These are phyloP conservation scores for Obelidium mucronatum DNA, from an alignment of 192 early-diverging fungal species.

Conservation along the genomic window DNA sequence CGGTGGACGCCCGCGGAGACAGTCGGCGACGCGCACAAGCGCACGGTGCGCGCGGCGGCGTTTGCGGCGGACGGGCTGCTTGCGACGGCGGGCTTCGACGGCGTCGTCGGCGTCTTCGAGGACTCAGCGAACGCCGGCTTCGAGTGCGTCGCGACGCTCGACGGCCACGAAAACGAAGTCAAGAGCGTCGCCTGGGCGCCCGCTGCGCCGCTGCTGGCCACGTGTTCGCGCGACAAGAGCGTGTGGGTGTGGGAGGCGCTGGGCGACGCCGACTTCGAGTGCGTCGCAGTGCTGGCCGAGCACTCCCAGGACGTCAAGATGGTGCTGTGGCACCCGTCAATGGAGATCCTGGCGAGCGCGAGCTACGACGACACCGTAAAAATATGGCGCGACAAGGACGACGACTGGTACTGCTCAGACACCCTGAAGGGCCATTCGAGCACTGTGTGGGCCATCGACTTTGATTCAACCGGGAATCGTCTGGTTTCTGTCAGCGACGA, in stretches of 20 bases:
- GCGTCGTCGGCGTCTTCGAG: slow-evolving; percentile 45
- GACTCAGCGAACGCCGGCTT: slow-evolving; percentile 56
- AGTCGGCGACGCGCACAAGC: slow-evolving; percentile 87
- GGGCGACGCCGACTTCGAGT: slow-evolving; percentile 59
- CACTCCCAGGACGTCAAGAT: slow-evolving; percentile 97
- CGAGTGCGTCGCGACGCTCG: slow-evolving; percentile 92
- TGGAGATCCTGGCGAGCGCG: slow-evolving; percentile 78
- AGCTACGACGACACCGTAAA: slow-evolving; percentile 96
- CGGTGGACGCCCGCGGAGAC: slow-evolving; percentile 77
- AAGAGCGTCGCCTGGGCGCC: slow-evolving; percentile 91
- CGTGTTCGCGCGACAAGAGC: slow-evolving; percentile 95
- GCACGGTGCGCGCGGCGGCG: slow-evolving; percentile 88
- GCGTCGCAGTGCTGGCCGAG: slow-evolving; percentile 92
- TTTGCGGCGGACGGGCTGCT: slow-evolving; percentile 82
- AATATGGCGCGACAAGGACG: slow-evolving; percentile 93
- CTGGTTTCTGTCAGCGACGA: slow-evolving; percentile 87
- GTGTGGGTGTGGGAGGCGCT: slow-evolving; percentile 97
- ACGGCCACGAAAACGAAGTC: slow-evolving; percentile 99
- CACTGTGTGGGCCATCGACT: slow-evolving; percentile 95
- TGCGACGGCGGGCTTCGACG: slow-evolving; percentile 93
- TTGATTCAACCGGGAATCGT: slow-evolving; percentile 60
- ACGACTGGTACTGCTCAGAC: slow-evolving; percentile 95
- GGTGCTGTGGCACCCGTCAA: slow-evolving; percentile 87
- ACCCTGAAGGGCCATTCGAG: slow-evolving; percentile 85
- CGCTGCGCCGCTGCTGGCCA: slow-evolving; percentile 84